phyloP scores from a whole-genome alignment of 2,329 filamentous ascomycete genomes.

The Diaporthe ilicicola region DNA sequence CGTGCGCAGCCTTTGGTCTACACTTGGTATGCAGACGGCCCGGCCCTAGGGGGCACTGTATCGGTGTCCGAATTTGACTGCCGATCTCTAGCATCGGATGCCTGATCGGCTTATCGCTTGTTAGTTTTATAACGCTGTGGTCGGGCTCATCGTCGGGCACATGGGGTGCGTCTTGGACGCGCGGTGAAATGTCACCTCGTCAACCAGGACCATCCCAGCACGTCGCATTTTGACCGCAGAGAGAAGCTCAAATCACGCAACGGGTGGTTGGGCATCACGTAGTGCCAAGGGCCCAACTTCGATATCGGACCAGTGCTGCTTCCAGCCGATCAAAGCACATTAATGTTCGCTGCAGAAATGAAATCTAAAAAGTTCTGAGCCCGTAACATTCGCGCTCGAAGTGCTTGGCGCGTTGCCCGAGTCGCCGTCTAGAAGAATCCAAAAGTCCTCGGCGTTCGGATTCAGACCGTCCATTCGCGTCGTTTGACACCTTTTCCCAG shows the following conservation, averaged over 20 bases:
- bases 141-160: background rate
- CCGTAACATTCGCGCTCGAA: background rate
- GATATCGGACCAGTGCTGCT: slow-evolving; percentile 12
- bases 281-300: slow-evolving; percentile 12
- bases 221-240: background rate
- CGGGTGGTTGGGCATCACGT: slow-evolving; percentile 17
- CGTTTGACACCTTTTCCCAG: slow-evolving; percentile 8
- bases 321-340: background rate
- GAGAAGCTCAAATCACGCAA: slow-evolving; percentile 15
- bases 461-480: slow-evolving; percentile 16
- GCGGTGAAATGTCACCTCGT: slow-evolving; percentile 9
- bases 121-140: background rate
- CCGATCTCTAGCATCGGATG: background rate
- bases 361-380: background rate
- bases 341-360: background rate
- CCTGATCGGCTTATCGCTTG: background rate
- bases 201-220: slow-evolving; percentile 12
- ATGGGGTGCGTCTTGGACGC: background rate
- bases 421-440: background rate
- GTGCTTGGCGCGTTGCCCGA: slow-evolving; percentile 6
- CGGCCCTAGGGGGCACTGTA: background rate
- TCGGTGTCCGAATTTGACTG: background rate
- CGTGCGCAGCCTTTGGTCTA: no score
- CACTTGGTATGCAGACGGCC: slow-evolving; percentile 8
- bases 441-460: background rate